Conservation (phyloP, 1,139 yeast genomes). For the Candida freyschussii region DNA sequence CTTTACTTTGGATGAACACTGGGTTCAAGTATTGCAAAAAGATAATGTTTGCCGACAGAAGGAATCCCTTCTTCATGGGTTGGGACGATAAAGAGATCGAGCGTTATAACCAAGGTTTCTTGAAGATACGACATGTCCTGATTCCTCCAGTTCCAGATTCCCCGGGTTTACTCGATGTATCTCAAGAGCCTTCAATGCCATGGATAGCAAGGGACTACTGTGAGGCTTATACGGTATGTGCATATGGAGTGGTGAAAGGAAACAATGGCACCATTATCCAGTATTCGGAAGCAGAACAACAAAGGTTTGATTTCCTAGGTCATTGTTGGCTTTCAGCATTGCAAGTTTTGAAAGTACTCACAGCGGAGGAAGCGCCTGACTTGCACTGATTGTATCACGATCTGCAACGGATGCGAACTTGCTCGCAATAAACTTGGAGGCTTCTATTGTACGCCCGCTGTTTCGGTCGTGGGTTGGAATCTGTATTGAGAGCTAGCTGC, state of each 20-base stretch:
- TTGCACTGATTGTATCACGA: no score
- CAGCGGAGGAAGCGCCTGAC: no score
- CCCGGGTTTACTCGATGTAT: constrained; percentile 28
- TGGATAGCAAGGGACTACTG: constrained; percentile 53
- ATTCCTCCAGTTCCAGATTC: constrained; percentile 41
- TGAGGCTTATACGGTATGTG: constrained; percentile 52
- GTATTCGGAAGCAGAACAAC: constrained; percentile 10
- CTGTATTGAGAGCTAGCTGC: no score
- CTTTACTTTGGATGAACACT: constrained; percentile 61
- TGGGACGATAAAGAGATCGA: constrained; percentile 5
- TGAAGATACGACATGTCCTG: constrained; percentile 42
- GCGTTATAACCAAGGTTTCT: constrained; percentile 37
- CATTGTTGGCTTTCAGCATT: constrained; percentile 11
- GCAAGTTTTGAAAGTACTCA: constrained; percentile 7
- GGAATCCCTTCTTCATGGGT: constrained; percentile 17
- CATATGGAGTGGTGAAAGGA: constrained; percentile 38
- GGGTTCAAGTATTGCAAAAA: constrained; percentile 61
- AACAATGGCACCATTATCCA: constrained; percentile 13
- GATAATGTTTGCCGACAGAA: constrained; percentile 9
- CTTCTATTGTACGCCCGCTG: no score
- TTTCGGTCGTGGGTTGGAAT: no score
- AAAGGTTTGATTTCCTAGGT: constrained; percentile 15
- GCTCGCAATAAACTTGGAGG: no score
- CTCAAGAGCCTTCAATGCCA: constrained; percentile 45
- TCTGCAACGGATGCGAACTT: no score